These are phyloP conservation scores for Hypoxylon sp. DNA, from an alignment of 2,329 filamentous ascomycete species.

Conservation along the genomic window DNA sequence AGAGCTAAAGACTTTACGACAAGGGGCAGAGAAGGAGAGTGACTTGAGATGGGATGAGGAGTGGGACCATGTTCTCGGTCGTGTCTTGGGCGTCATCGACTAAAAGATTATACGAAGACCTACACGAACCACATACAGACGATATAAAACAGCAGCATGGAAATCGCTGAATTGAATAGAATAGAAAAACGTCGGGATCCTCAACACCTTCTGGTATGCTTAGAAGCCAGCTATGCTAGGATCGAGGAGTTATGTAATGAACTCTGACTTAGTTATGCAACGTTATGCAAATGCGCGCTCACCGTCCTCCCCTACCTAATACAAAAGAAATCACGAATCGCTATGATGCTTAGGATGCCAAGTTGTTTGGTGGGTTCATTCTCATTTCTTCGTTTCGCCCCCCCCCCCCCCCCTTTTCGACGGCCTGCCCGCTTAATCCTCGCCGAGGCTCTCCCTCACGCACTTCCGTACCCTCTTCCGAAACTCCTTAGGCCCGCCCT, in stretches of 20 bases:
- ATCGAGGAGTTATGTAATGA: neutral
- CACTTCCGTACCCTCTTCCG: conserved; percentile 80
- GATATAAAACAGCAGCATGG: neutral
- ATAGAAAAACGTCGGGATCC: neutral
- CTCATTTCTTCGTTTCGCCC: neutral
- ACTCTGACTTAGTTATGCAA: neutral
- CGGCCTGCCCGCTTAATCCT: conserved; percentile 65
- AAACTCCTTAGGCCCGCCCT: conserved; percentile 75
- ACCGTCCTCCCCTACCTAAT: neutral
- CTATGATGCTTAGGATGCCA: conserved; percentile 3
- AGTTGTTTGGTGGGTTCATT: conserved; percentile 4
- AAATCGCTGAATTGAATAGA: conserved; percentile 5
- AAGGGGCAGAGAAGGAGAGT: conserved; percentile 80
- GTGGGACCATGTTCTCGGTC: conserved; percentile 86
- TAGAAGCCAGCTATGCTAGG: conserved; percentile 15
- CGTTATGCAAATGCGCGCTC: neutral
- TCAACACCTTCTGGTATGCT: conserved; percentile 20
- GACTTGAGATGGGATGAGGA: conserved; percentile 88
- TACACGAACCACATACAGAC: conserved; percentile 9
- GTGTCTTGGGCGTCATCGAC: conserved; percentile 68
- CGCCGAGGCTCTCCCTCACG: conserved; percentile 83
- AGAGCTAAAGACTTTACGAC: conserved; percentile 71
- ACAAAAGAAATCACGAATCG: conserved; percentile 1
- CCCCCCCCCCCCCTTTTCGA: too few species aligned
- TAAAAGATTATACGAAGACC: conserved; percentile 28